A percentile compares a stretch with the other conserved stretches of the same genome.
Conservation (phyloP, 2,329 filamentous ascomycete species). For the Akanthomyces muscarius region DNA sequence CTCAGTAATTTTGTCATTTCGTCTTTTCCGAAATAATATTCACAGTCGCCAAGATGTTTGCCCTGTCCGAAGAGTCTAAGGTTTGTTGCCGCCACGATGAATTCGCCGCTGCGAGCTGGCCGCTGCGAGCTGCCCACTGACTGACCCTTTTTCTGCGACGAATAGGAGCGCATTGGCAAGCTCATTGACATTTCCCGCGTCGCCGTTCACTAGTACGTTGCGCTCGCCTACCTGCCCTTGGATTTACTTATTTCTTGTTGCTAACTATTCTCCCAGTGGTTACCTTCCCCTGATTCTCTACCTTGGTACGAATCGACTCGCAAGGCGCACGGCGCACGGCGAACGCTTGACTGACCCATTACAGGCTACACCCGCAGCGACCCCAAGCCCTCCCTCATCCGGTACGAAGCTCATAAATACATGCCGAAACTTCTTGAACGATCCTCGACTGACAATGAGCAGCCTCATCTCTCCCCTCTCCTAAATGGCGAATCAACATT, state of each 20-base stretch:
- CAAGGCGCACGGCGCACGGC: neutral
- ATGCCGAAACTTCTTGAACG: neutral
- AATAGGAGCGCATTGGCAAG: conserved; percentile 92
- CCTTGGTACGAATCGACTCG: conserved; percentile 60
- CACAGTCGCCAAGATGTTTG: conserved; percentile 46
- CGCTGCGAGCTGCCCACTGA: neutral
- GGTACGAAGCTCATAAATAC: conserved; percentile 35
- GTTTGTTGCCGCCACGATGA: conserved; percentile 43
- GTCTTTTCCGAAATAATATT: neutral
- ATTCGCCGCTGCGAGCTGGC: neutral
- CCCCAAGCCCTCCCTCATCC: conserved; percentile 71
- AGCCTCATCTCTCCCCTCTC: conserved; percentile 64
- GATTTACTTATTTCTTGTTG: neutral
- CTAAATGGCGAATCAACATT: conserved; percentile 33
- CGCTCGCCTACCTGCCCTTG: neutral
- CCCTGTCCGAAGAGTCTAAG: conserved; percentile 95
- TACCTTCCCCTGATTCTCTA: conserved; percentile 97
- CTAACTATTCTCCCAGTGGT: conserved; percentile 58
- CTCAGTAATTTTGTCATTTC: neutral
- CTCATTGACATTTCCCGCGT: conserved; percentile 92
- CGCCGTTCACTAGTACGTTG: conserved; percentile 86
- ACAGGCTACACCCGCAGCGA: conserved; percentile 91
- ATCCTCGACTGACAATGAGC: conserved; percentile 23
- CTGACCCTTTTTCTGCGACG: conserved; percentile 15
- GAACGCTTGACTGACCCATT: conserved; percentile 25